phyloP scores from a whole-genome alignment of 2,329 filamentous ascomycete species.

The Fusarium redolens region DNA sequence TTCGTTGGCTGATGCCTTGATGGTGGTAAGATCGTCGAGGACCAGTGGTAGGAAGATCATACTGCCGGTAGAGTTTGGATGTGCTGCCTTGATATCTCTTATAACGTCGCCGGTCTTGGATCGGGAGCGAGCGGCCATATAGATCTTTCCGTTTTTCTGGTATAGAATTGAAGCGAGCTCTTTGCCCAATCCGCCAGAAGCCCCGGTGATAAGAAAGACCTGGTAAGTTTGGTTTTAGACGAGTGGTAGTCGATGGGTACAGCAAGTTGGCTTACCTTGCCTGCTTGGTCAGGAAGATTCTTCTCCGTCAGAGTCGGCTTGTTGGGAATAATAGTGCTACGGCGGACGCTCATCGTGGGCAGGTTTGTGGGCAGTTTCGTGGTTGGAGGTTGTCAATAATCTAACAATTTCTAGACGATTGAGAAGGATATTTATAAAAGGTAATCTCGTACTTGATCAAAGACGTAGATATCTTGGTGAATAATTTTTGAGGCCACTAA shows the following conservation, averaged over 20 bases:
- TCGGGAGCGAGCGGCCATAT: conserved; percentile 60
- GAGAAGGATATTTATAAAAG: too few relatives aligned
- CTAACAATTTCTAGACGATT: too few relatives aligned
- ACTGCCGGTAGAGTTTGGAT: conserved; percentile 48
- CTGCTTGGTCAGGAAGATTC: background rate
- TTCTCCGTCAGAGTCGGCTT: background rate
- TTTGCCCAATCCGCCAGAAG: conserved; percentile 56
- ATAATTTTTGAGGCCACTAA: background rate
- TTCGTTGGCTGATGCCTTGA: conserved; percentile 51
- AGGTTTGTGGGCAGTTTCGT: fast-evolving
- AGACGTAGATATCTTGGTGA: background rate
- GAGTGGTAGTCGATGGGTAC: too few relatives aligned
- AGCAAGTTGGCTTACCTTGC: conserved; percentile 50
- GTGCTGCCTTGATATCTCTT: conserved; percentile 49
- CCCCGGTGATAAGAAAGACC: conserved; percentile 55
- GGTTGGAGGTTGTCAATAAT: background rate
- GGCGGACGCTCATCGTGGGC: background rate
- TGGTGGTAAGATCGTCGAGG: conserved; percentile 54
- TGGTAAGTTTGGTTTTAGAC: background rate
- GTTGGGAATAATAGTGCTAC: background rate
- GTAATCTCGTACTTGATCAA: too few relatives aligned
- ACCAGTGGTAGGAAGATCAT: conserved; percentile 52
- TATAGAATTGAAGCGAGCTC: conserved; percentile 65
- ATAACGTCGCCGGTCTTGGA: conserved; percentile 57
- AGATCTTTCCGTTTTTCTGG: conserved; percentile 61